A percentile compares a stretch with the other conserved stretches of the same genome.
Evolutionary conservation across 78 protist species (phyloP).

Genomic region (Polysphondylium violaceum): DNA sequence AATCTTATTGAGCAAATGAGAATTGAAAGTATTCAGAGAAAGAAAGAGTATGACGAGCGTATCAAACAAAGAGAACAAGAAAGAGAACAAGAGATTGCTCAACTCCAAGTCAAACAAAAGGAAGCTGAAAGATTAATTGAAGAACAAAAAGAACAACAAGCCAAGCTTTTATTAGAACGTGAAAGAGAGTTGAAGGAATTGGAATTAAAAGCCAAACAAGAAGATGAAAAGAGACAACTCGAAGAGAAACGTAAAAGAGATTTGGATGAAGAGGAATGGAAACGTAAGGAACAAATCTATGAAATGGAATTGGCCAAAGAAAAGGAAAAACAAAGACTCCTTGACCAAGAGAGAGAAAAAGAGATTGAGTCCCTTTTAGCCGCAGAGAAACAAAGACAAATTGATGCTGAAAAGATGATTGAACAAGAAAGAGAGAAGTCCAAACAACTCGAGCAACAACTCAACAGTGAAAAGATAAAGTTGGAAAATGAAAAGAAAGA

Average conservation of each 20-base stretch:
- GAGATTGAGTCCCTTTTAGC: slow-evolving; percentile 7
- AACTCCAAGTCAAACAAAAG: slow-evolving; percentile 15
- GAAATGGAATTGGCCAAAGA: slow-evolving; percentile 1
- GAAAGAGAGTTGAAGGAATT: slow-evolving; percentile 30
- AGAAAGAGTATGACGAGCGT: slow-evolving; percentile 56
- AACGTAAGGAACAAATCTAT: slow-evolving; percentile 23
- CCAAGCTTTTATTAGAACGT: neutral
- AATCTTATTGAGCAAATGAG: slow-evolving; percentile 46
- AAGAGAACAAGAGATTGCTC: slow-evolving; percentile 18
- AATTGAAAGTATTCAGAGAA: slow-evolving; percentile 19
- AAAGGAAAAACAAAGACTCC: slow-evolving; percentile 13
- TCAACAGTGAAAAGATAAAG: slow-evolving; percentile 7
- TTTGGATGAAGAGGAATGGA: slow-evolving; percentile 50
- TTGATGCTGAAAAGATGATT: slow-evolving; percentile 16
- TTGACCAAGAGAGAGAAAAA: slow-evolving; percentile 22
- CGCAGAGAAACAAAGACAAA: slow-evolving; percentile 20
- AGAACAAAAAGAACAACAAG: slow-evolving; percentile 8
- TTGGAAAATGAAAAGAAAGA: slow-evolving; percentile 14
- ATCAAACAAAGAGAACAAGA: slow-evolving; percentile 23
- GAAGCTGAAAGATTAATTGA: slow-evolving; percentile 33
- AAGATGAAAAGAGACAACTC: slow-evolving; percentile 8
- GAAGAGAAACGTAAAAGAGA: neutral
- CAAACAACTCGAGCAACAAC: slow-evolving; percentile 16
- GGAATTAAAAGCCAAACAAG: neutral
- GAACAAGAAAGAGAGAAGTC: slow-evolving; percentile 43